Base-by-base conservation (phyloP, 1,139 yeast species). In the Hyphopichia pseudoburtonii region DNA sequence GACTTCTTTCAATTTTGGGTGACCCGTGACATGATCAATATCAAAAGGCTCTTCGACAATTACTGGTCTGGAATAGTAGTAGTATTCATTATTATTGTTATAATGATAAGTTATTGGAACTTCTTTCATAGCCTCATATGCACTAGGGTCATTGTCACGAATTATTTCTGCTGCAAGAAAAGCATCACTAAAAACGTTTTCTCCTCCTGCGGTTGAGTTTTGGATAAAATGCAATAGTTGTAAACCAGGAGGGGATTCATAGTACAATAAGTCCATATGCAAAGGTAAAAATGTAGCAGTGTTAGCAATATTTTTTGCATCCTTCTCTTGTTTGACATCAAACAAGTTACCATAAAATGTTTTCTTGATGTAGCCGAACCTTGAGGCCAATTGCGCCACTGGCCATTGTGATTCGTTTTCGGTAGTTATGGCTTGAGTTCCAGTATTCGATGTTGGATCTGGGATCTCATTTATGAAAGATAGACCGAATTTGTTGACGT, bases 241-340 rank as follows among this genome's bases (percentile, higher is more conserved):
- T 28, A 86, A 65, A 0, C 95, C 95, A 0, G 95, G 95, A 2
- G 94, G 94, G 8, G 89, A 80, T 56, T 86, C 92, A 53, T 85
- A 81, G 60, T 86, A 86, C 35, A 82, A 69, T 29, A 86, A 67
- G 49, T 86, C 95, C 87, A 84, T 86, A 51, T 86, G 95, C 40
- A 86, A 66, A 3, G 92, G 92, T 37, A 86, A 67, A 45, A 78
- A 79, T 2, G 73, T 73, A 35, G 73, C 70, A 3, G 94, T 83
- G 51, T 84, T 80, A 2, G 94, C 94, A 34, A 86, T 82, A 47
- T 86, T 85, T 38, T 74, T 78, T n/a, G 92, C 86, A 9, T 78
- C 73, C 32, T 60, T 59, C 9, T 71, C 73, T 28, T 79, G 77
- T 39, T 70, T 73, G 5, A 86, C 92, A 52, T 86, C 86, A 64